Evolutionary conservation across 192 early-diverging fungal species (phyloP).

Genomic region (Umbelopsis sp.): DNA sequence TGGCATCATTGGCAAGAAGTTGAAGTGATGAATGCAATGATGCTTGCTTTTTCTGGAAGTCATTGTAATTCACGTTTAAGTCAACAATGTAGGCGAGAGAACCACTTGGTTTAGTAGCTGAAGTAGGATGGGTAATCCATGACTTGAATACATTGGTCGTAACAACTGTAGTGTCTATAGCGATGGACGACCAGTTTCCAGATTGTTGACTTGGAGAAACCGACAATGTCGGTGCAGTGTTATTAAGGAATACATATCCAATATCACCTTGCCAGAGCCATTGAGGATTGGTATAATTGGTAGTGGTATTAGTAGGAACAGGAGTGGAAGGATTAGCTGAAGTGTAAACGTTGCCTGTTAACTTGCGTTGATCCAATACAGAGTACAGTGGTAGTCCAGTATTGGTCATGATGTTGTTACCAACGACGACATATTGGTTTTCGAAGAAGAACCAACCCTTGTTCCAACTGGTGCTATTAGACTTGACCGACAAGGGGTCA

Average conservation of each 20-base stretch:
- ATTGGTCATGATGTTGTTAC: neutral
- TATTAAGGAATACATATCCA: slow-evolving; percentile 18
- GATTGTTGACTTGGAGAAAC: slow-evolving; percentile 12
- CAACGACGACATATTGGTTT: slow-evolving; percentile 24
- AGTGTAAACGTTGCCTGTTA: slow-evolving; percentile 22
- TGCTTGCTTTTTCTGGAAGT: neutral
- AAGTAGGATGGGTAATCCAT: slow-evolving; percentile 2
- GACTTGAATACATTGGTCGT: slow-evolving; percentile 22
- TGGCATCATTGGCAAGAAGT: neutral
- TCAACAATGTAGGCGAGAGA: slow-evolving; percentile 14
- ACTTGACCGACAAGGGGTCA: slow-evolving; percentile 18
- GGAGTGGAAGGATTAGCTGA: neutral
- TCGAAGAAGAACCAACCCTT: slow-evolving; percentile 33
- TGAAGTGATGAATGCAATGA: slow-evolving; percentile 7
- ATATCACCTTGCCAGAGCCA: slow-evolving; percentile 28
- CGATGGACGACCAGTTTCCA: slow-evolving; percentile 25
- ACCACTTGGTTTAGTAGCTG: neutral
- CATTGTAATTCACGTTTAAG: neutral
- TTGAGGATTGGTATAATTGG: neutral
- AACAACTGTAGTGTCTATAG: slow-evolving; percentile 15
- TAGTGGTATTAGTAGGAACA: slow-evolving; percentile 1
- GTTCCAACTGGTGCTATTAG: slow-evolving; percentile 14
- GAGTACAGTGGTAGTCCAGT: neutral
- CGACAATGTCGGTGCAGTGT: slow-evolving; percentile 4
- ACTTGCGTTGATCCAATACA: slow-evolving; percentile 28